Percentiles rank a stretch among this genome's conserved stretches.
phyloP scores from a whole-genome alignment of 2,329 filamentous ascomycete genomes.

The Ophiostoma quercus region DNA sequence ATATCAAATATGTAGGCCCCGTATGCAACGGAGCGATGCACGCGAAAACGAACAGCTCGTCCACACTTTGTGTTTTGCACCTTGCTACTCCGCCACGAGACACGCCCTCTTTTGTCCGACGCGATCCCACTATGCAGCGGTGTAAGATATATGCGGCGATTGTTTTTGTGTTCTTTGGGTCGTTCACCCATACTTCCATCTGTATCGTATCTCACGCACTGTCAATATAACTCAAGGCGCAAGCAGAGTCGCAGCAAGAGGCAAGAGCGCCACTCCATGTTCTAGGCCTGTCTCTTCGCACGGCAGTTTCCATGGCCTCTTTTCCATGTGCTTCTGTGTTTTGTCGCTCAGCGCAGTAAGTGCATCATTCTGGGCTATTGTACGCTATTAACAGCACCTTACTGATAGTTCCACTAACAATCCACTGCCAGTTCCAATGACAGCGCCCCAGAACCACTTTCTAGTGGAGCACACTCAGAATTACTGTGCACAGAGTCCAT shows the following conservation, averaged over 20 bases:
- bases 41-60: not conserved
- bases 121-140: not conserved
- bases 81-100: constrained; percentile 3
- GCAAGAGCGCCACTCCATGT: not conserved
- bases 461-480: not conserved
- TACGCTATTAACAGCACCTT: constrained; percentile 8
- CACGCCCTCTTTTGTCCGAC: not conserved
- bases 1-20: not conserved
- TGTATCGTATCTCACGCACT: too few relatives aligned
- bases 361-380: not conserved
- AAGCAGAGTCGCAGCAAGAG: not conserved
- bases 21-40: not conserved
- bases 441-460: not conserved
- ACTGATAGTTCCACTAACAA: not conserved
- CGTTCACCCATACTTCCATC: not conserved
- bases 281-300: too few relatives aligned
- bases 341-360: not conserved
- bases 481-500: not conserved
- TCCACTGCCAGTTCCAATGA: not conserved
- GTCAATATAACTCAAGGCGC: not conserved
- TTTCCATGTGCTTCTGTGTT: constrained; percentile 2
- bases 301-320: not conserved
- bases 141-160: not conserved
- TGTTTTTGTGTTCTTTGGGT: not conserved
- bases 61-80: not conserved